Evolutionary conservation across 2,329 filamentous ascomycete genomes (phyloP).

Genomic region (Aaosphaeria pasadenensis): DNA sequence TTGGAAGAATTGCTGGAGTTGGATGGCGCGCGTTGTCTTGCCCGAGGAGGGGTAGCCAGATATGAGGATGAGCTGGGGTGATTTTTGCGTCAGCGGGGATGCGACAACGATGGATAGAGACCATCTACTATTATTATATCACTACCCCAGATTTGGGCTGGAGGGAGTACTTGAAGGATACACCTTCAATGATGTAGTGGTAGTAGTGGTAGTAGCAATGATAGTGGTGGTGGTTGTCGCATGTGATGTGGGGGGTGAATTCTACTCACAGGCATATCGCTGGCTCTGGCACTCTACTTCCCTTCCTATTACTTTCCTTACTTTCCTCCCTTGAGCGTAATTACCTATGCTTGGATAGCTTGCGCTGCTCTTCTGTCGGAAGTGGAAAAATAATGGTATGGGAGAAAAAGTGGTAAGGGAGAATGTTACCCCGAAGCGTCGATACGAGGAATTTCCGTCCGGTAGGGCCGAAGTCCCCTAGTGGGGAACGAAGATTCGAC

Average conservation of each 20-base stretch:
- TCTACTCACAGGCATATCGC: neutral
- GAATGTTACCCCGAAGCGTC: too few species aligned
- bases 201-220: neutral
- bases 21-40: constrained; percentile 58
- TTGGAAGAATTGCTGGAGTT: constrained; percentile 65
- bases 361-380: too few species aligned
- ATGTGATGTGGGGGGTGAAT: neutral
- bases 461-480: too few species aligned
- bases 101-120: too few species aligned
- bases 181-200: neutral
- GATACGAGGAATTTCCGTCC: too few species aligned
- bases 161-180: too few species aligned
- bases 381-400: too few species aligned
- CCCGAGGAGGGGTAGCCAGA: constrained; percentile 64
- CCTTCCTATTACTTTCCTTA: neutral
- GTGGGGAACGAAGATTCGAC: too few species aligned
- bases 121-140: too few species aligned
- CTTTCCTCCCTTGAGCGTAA: neutral
- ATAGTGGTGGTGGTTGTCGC: neutral
- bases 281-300: neutral
- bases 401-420: too few species aligned
- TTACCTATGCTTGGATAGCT: too few species aligned
- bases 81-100: neutral
- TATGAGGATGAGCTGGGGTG: constrained; percentile 55
- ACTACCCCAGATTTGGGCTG: too few species aligned